These are phyloP conservation scores for Lantana camara DNA, from an alignment of 257 asterid species.

Conservation along the genomic window DNA sequence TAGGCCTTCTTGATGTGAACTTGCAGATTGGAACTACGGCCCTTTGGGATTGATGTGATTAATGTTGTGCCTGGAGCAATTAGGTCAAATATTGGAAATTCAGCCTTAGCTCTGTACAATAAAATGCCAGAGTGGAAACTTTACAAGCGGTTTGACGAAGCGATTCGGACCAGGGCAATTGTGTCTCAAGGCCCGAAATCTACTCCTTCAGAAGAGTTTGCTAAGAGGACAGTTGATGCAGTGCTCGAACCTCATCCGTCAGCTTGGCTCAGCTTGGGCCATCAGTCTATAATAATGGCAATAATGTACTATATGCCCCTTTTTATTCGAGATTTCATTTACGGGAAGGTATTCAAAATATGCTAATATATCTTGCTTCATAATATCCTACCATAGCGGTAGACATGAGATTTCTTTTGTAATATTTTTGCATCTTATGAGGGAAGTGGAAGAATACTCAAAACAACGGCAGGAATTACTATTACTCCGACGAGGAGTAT, in stretches of 20 bases:
- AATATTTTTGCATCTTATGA: background rate
- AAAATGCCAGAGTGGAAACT: constrained; percentile 92
- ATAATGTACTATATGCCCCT: constrained; percentile 62
- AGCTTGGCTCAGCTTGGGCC: constrained; percentile 77
- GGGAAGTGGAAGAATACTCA: background rate
- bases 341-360: constrained; percentile 47
- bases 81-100: constrained; percentile 67
- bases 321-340: constrained; percentile 59
- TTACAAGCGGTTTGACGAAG: constrained; percentile 68
- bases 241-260: constrained; percentile 72
- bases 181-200: constrained; percentile 65
- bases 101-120: constrained; percentile 53
- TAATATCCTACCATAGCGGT: background rate
- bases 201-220: constrained; percentile 81
- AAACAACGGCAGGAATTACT: background rate
- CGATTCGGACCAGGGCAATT: constrained; percentile 67
- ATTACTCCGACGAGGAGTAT: background rate
- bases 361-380: constrained; percentile 24
- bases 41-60: constrained; percentile 67
- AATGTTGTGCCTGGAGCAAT: constrained; percentile 85
- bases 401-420: background rate
- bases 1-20: background rate
- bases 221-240: constrained; percentile 68
- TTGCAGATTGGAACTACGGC: constrained; percentile 47
- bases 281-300: constrained; percentile 56